Evolutionary conservation across 345 rosid genomes (phyloP).

Genomic region (Geranium rotundifolium): DNA sequence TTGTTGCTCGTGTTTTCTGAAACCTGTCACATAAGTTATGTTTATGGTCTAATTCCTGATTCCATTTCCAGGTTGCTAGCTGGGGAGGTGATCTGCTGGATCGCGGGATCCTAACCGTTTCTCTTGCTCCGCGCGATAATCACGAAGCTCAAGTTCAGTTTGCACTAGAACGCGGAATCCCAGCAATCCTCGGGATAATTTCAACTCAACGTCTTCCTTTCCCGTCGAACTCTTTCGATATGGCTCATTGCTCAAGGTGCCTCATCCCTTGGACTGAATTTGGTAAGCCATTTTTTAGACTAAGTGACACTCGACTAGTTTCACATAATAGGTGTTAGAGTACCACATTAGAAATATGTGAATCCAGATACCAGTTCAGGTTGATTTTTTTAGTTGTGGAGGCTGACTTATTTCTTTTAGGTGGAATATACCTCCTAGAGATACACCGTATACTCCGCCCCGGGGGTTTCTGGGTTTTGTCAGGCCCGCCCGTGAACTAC

Average conservation of each 20-base stretch:
- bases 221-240: slow-evolving; percentile 90
- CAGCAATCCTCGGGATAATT: slow-evolving; percentile 94
- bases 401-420: slow-evolving; percentile 25
- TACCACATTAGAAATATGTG: no score
- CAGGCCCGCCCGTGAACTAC: slow-evolving; percentile 96
- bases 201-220: slow-evolving; percentile 94
- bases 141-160: slow-evolving; percentile 99
- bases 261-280: slow-evolving; percentile 99
- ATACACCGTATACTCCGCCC: slow-evolving; percentile 88
- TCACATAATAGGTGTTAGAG: no score
- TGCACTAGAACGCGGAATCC: slow-evolving; percentile 95
- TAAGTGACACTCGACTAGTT: no score
- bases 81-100: slow-evolving; percentile 98
- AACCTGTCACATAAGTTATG: not conserved
- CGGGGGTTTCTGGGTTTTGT: slow-evolving; percentile 97
- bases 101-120: slow-evolving; percentile 71
- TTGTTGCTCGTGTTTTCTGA: not conserved
- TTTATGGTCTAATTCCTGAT: not conserved
- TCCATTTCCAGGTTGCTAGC: slow-evolving; percentile 73
- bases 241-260: slow-evolving; percentile 99
- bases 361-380: no score
- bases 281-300: slow-evolving; percentile 32
- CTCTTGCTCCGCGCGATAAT: slow-evolving; percentile 97
- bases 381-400: no score
- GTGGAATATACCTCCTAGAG: slow-evolving; percentile 90